Evolutionary conservation across 441 rosid genomes (phyloP).

Genomic region (Gossypium davidsonii): DNA sequence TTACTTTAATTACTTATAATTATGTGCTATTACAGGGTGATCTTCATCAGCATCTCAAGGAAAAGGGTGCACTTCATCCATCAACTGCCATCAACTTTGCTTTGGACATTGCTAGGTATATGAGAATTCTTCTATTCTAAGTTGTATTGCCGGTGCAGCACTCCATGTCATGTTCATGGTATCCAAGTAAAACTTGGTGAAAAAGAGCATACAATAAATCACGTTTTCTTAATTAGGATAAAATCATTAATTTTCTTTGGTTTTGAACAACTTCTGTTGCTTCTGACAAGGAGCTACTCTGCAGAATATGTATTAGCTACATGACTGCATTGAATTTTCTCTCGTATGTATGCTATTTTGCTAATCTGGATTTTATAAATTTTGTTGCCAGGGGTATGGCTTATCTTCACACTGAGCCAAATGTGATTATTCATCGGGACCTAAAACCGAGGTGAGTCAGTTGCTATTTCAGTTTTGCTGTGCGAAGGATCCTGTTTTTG

Average conservation of each 20-base stretch:
- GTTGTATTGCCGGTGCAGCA: background rate
- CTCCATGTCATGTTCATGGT: background rate
- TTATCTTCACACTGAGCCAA: slow-evolving; percentile 95
- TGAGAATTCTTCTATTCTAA: background rate
- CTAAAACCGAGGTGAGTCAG: slow-evolving; percentile 76
- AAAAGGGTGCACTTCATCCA: slow-evolving; percentile 83
- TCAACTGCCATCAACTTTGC: slow-evolving; percentile 85
- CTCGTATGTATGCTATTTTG: background rate
- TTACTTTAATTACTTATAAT: background rate
- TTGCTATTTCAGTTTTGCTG: slow-evolving; percentile 6
- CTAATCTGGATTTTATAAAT: slow-evolving; percentile 22
- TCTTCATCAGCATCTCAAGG: slow-evolving; percentile 93
- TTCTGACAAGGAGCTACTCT: background rate
- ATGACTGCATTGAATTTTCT: background rate
- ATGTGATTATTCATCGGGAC: slow-evolving; percentile 92
- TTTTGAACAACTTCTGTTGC: background rate
- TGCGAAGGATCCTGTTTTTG: background rate
- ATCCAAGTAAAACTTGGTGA: background rate
- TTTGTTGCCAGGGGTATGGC: slow-evolving; percentile 81
- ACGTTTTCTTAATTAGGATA: background rate
- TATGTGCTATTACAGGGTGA: slow-evolving; percentile 62
- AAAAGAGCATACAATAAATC: background rate
- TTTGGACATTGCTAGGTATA: slow-evolving; percentile 86
- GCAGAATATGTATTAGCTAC: background rate
- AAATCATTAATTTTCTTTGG: background rate